phyloP scores from a whole-genome alignment of 2,329 filamentous ascomycete species.

The Fusarium torreyae region DNA sequence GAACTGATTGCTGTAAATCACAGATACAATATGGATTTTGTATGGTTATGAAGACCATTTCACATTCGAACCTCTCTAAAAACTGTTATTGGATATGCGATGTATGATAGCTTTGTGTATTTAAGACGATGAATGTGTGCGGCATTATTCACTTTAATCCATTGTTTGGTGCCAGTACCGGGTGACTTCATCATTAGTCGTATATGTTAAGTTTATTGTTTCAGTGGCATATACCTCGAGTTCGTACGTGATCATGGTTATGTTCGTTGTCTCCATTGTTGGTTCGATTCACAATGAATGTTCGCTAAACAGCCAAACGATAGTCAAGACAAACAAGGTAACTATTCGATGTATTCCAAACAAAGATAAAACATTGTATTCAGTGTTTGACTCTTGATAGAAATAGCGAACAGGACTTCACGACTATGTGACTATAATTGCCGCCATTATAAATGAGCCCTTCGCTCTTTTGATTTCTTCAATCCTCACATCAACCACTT shows the following conservation, averaged over 20 bases:
- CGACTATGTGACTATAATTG: neutral
- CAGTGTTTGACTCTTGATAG: neutral
- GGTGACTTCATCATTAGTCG: neutral
- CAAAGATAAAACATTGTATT: neutral
- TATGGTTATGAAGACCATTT: too few species aligned
- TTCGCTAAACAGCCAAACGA: neutral
- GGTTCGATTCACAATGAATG: neutral
- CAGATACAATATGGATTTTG: too few species aligned
- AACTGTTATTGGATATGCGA: too few species aligned
- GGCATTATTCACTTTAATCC: neutral
- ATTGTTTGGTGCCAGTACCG: neutral
- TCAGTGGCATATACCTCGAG: too few species aligned
- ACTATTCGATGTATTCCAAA: neutral
- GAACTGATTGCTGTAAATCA: too few species aligned
- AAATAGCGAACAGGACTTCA: neutral
- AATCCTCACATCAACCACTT: neutral
- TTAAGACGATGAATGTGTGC: too few species aligned
- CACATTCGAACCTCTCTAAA: too few species aligned
- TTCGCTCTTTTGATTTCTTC: neutral
- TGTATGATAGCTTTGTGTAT: too few species aligned
- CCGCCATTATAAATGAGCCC: neutral
- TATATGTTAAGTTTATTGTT: too few species aligned
- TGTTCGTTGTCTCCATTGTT: neutral
- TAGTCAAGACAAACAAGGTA: neutral
- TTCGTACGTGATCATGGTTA: neutral